A percentile compares a stretch with the other conserved stretches of the same genome.
Conservation (phyloP, 805 yeast species). For the Ogataea minuta region DNA sequence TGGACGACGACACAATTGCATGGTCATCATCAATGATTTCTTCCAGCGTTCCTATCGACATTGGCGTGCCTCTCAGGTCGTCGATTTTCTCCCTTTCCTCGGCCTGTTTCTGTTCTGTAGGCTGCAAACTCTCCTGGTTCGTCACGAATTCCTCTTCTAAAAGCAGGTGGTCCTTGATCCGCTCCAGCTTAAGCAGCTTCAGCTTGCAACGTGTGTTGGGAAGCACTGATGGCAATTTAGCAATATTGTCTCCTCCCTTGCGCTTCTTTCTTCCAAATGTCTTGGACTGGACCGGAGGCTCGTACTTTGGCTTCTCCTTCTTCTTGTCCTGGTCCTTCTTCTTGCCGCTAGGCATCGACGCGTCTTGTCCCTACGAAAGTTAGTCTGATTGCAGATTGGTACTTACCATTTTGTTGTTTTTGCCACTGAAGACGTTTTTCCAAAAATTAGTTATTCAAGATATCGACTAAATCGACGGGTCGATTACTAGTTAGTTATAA, state of each 20-base stretch:
- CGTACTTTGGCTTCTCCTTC: constrained; percentile 92
- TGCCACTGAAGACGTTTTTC: constrained; percentile 13
- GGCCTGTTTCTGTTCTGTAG: constrained; percentile 93
- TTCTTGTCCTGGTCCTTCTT: constrained; percentile 42
- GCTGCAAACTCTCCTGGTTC: constrained; percentile 91
- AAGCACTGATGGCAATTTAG: constrained; percentile 70
- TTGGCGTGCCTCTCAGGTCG: constrained; percentile 93
- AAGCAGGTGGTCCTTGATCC: constrained; percentile 93
- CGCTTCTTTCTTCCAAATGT: constrained; percentile 90
- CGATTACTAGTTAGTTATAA: constrained; percentile 3
- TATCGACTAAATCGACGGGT: constrained; percentile 4
- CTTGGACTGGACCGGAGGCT: constrained; percentile 91
- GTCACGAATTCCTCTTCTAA: constrained; percentile 95
- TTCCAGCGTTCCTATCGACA: constrained; percentile 94
- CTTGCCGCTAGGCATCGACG: constrained; percentile 35
- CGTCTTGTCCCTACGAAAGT: constrained; percentile 33
- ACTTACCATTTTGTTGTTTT: constrained; percentile 19
- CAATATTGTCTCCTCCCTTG: constrained; percentile 85
- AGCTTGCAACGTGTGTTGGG: constrained; percentile 94
- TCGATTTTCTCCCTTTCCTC: constrained; percentile 95
- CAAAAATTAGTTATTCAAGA: too few species aligned
- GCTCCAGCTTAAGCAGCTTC: constrained; percentile 85
- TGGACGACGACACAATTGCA: constrained; percentile 93
- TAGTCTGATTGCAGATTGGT: constrained; percentile 6
- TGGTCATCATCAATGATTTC: constrained; percentile 98